Base-by-base conservation (phyloP, 164 flowering plant genomes). In the Cinnamomum micranthum region DNA sequence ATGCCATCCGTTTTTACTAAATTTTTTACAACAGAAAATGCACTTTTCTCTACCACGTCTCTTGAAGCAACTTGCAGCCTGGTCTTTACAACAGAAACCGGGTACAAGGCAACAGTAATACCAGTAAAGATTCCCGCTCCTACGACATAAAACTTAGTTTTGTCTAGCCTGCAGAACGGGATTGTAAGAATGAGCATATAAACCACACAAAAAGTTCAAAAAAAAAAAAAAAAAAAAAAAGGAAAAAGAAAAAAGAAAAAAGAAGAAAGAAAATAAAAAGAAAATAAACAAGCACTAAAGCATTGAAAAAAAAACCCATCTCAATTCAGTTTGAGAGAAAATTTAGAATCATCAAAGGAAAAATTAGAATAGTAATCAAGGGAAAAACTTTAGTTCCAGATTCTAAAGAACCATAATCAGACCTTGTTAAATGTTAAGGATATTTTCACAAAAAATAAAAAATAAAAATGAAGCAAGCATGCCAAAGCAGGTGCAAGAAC, bases 81-180 rank as follows among this genome's bases (percentile, higher is more conserved):
- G 47, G 99, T 95, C 83, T 95, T 95, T 68, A 95, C 84, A 69
- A 95, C 91, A 77, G 98, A 91, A 10, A 93, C 88, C 6, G 99
- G 99, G 80, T 93, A 95, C 65, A 95, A 81, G 65, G 90, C 97
- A 69, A 92, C 94, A 2, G 99, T 93, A 51, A 95, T 70, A 71
- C 99, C 99, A 3, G 98, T 87, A 79, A 95, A 95, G 78, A 95
- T 84, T 27, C 98, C 99, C 81, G 99, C 99, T 78, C 99, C 99
- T 23, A 90, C 88, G 22, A 87, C 92, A 77, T 93, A 95, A 77
- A 93, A 95, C 74, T 90, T 95, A 15, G 92, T 91, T 82, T 95
- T 95, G 76, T 93, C 95, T 76, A 95, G 96, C 92, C 98, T 95
- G 91, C 93, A 91, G 23, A 33, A 74, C 23, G 19, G 63, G 35